A percentile compares a stretch with the other conserved stretches of the same genome.
Evolutionary conservation across 75 land plant species (phyloP).

Genomic region (Pinus taeda): DNA sequence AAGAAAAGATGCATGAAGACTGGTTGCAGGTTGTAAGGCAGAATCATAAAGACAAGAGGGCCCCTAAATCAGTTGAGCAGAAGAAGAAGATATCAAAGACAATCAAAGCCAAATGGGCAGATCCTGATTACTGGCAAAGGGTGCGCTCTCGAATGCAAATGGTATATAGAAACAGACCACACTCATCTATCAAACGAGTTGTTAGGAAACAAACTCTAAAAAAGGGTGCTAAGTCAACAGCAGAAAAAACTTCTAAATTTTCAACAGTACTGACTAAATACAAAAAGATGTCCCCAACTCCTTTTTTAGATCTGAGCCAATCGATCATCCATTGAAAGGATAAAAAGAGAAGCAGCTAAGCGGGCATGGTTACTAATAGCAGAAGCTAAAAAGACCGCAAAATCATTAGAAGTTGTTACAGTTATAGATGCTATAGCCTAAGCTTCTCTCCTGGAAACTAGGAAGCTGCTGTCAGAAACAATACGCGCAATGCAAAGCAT

Average conservation of each 20-base stretch:
- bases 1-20: no score
- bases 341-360: slow-evolving; percentile 60
- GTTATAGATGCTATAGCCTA: slow-evolving; percentile 46
- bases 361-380: slow-evolving; percentile 89
- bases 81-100: no score
- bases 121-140: no score
- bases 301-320: slow-evolving; percentile 64
- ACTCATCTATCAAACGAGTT: background rate
- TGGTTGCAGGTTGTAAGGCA: no score
- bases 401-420: slow-evolving; percentile 79
- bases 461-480: slow-evolving; percentile 75
- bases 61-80: no score
- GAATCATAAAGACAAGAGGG: no score
- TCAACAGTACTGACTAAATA: background rate
- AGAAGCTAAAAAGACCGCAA: slow-evolving; percentile 85
- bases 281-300: slow-evolving; percentile 20
- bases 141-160: no score
- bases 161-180: no score
- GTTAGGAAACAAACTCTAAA: slow-evolving; percentile 14
- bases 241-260: no score
- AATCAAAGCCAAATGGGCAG: no score
- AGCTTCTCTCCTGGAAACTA: slow-evolving; percentile 69
- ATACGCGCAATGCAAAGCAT: slow-evolving; percentile 44
- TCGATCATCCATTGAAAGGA: slow-evolving; percentile 43
- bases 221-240: no score